Evolutionary conservation across 2,329 filamentous ascomycete species (phyloP).

Genomic region (Allantophomopsis lycopodina): DNA sequence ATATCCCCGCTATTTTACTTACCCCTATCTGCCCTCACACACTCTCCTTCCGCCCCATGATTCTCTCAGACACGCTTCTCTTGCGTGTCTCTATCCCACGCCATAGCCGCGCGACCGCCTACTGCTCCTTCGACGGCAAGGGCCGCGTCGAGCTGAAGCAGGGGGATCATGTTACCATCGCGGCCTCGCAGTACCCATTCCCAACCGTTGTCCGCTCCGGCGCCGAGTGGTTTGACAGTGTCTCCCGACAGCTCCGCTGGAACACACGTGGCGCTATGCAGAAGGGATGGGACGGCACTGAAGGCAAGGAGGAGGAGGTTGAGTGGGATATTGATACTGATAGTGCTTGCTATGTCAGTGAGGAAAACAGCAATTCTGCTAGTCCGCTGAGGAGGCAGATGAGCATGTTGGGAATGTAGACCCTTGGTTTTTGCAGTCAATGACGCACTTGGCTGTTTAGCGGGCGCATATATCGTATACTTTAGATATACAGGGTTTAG

Average conservation of each 20-base stretch:
- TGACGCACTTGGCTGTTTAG: too few relatives aligned
- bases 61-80: slow-evolving; percentile 87
- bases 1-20: slow-evolving; percentile 90
- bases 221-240: slow-evolving; percentile 94
- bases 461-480: too few relatives aligned
- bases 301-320: slow-evolving; percentile 32
- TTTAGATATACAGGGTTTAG: too few relatives aligned
- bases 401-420: slow-evolving; percentile 53
- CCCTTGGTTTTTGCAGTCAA: background rate
- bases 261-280: slow-evolving; percentile 87
- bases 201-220: slow-evolving; percentile 84
- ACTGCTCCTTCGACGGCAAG: slow-evolving; percentile 96
- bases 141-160: slow-evolving; percentile 84
- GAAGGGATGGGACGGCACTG: slow-evolving; percentile 58
- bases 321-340: slow-evolving; percentile 96
- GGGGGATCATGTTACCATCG: slow-evolving; percentile 92
- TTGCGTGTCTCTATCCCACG: slow-evolving; percentile 78
- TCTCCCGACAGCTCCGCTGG: slow-evolving; percentile 85
- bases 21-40: slow-evolving; percentile 98
- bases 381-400: slow-evolving; percentile 61
- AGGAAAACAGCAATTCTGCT: slow-evolving; percentile 54
- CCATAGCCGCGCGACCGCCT: slow-evolving; percentile 80
- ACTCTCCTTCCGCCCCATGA: slow-evolving; percentile 93
- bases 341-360: slow-evolving; percentile 50
- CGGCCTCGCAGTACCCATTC: slow-evolving; percentile 92